Evolutionary conservation across 2,329 filamentous ascomycete genomes (phyloP).

Genomic region (Conoideocrella luteorostrata): DNA sequence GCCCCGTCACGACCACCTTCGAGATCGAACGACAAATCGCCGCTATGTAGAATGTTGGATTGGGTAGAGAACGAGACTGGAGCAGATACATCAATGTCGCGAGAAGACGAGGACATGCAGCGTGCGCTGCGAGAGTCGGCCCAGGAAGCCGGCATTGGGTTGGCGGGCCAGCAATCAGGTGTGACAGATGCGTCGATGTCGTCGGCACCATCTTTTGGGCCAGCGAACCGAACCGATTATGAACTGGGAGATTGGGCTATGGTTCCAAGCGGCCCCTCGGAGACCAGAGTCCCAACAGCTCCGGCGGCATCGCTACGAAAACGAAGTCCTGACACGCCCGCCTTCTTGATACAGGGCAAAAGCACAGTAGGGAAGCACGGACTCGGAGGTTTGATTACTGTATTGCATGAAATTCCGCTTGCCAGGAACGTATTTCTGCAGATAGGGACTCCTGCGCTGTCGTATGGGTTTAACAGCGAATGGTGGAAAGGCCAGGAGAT

Average conservation of each 20-base stretch:
- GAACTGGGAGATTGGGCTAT: constrained; percentile 53
- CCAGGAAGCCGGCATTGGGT: constrained; percentile 40
- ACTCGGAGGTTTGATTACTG: constrained; percentile 49
- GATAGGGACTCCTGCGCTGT: constrained; percentile 31
- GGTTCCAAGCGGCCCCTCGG: constrained; percentile 35
- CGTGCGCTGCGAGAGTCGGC: constrained; percentile 51
- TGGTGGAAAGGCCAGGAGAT: constrained; percentile 59
- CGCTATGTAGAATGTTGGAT: constrained; percentile 45
- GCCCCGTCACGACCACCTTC: constrained; percentile 59
- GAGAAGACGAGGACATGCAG: constrained; percentile 51
- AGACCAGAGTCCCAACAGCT: constrained; percentile 13
- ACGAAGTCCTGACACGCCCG: constrained; percentile 36
- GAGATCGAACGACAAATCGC: constrained; percentile 50
- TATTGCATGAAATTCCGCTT: constrained; percentile 54
- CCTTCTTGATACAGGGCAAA: constrained; percentile 40
- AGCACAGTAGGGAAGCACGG: constrained; percentile 31
- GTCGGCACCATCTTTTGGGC: constrained; percentile 47
- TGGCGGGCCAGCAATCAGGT: constrained; percentile 43
- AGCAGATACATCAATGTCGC: constrained; percentile 23
- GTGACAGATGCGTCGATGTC: constrained; percentile 33
- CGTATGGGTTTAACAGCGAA: constrained; percentile 49
- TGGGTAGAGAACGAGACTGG: constrained; percentile 37
- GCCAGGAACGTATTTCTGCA: constrained; percentile 49
- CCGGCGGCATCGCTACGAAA: constrained; percentile 36
- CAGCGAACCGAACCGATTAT: constrained; percentile 50